Evolutionary conservation across 2,329 filamentous ascomycete genomes (phyloP).

Genomic region (Venturia carpophila): DNA sequence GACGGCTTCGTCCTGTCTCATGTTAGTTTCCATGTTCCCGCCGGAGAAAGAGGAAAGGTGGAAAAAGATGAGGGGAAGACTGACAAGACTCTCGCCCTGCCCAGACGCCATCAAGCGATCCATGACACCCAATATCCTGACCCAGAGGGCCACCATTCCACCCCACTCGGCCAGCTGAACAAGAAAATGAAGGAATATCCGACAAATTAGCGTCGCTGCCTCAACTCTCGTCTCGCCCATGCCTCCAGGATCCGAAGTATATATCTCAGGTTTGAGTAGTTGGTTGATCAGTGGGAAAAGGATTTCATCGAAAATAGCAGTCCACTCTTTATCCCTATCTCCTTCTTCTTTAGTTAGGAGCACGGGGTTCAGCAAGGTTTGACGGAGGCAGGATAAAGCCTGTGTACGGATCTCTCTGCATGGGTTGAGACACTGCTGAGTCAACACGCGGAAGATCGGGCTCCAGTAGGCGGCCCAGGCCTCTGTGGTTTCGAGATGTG

Average conservation of each 20-base stretch:
- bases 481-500: conserved; percentile 28
- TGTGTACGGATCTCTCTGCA: conserved; percentile 88
- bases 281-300: conserved; percentile 84
- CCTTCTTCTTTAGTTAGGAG: conserved; percentile 69
- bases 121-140: conserved; percentile 87
- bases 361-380: conserved; percentile 75
- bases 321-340: conserved; percentile 15
- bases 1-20: conserved; percentile 75
- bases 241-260: conserved; percentile 78
- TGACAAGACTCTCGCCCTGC: conserved; percentile 78
- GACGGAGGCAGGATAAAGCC: conserved; percentile 77
- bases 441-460: conserved; percentile 83
- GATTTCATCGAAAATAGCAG: conserved; percentile 79
- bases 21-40: background rate
- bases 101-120: conserved; percentile 94
- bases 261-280: conserved; percentile 88
- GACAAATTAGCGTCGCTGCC: conserved; percentile 82
- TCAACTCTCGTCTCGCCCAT: conserved; percentile 96
- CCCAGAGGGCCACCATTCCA: conserved; percentile 85
- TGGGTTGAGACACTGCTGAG: conserved; percentile 85
- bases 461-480: conserved; percentile 98
- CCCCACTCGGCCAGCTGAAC: conserved; percentile 77
- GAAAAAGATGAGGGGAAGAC: conserved; percentile 26
- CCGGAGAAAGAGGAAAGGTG: too few relatives aligned
- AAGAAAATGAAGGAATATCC: conserved; percentile 91